phyloP scores from a whole-genome alignment of 805 yeast species.

The Myxozyma mucilagina region DNA sequence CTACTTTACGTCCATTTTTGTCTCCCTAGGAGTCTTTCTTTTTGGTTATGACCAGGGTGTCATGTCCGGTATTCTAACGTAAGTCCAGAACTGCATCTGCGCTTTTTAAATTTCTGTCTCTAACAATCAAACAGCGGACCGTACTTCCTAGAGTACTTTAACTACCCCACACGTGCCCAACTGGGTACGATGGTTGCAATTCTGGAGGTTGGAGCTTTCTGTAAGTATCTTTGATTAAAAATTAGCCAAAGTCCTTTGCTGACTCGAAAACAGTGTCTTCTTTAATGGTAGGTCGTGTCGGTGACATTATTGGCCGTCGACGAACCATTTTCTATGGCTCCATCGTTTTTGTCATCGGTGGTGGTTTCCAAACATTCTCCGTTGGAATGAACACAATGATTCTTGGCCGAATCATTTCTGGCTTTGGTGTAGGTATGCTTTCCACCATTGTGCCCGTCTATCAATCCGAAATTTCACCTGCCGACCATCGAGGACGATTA shows the following conservation, averaged over 20 bases:
- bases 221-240: slow-evolving; percentile 9
- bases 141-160: slow-evolving; percentile 67
- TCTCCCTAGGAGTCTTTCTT: slow-evolving; percentile 55
- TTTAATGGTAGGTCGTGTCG: slow-evolving; percentile 70
- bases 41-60: slow-evolving; percentile 90
- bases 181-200: slow-evolving; percentile 88
- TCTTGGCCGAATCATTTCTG: slow-evolving; percentile 75
- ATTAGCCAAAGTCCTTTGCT: too few species aligned
- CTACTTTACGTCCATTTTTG: slow-evolving; percentile 48
- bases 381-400: slow-evolving; percentile 56
- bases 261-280: slow-evolving; percentile 56
- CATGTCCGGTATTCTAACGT: slow-evolving; percentile 78
- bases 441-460: slow-evolving; percentile 85
- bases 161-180: slow-evolving; percentile 69
- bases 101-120: neutral
- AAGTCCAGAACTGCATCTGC: neutral
- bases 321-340: slow-evolving; percentile 81
- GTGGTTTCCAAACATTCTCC: slow-evolving; percentile 67
- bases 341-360: slow-evolving; percentile 73
- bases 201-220: slow-evolving; percentile 76
- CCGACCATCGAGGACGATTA: slow-evolving; percentile 78
- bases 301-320: slow-evolving; percentile 78
- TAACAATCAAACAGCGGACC: slow-evolving; percentile 44
- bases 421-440: slow-evolving; percentile 83
- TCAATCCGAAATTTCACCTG: slow-evolving; percentile 86